These are phyloP conservation scores for Lactarius sp. DNA, from an alignment of 768 basidiomycete genomes.

Conservation along the genomic window DNA sequence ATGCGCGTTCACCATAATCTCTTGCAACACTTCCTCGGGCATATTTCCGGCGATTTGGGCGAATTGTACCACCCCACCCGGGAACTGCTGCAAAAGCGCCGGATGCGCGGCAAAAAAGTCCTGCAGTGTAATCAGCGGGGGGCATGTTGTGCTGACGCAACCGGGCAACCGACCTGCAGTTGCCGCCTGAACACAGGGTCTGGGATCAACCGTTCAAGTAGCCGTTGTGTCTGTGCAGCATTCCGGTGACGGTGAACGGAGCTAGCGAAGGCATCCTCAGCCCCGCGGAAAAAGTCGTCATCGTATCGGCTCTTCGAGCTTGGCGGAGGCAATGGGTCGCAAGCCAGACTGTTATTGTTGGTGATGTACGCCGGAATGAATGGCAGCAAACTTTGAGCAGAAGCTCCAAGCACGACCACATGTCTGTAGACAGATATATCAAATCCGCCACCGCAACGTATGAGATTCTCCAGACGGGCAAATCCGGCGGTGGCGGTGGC, in stretches of 20 bases:
- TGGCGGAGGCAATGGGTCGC: constrained; percentile 82
- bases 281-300: constrained; percentile 64
- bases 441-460: constrained; percentile 33
- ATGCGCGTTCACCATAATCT: constrained; percentile 16
- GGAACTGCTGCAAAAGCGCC: constrained; percentile 50
- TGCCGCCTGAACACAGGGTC: constrained; percentile 54
- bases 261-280: constrained; percentile 47
- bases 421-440: constrained; percentile 66
- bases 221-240: constrained; percentile 46
- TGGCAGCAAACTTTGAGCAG: constrained; percentile 54
- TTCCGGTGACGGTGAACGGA: constrained; percentile 32
- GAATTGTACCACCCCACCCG: constrained; percentile 58
- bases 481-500: constrained; percentile 33
- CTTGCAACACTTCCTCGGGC: constrained; percentile 23
- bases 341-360: constrained; percentile 55
- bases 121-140: constrained; percentile 26
- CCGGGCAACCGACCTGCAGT: constrained; percentile 40
- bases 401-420: constrained; percentile 64
- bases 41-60: constrained; percentile 23
- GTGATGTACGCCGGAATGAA: constrained; percentile 65
- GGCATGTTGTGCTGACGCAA: neutral
- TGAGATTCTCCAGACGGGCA: constrained; percentile 39
- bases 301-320: constrained; percentile 60
- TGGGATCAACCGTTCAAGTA: constrained; percentile 52
- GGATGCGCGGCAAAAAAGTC: constrained; percentile 56